A percentile compares a stretch with the other conserved stretches of the same genome.
Evolutionary conservation across 1,139 yeast species (phyloP).

Genomic region (Suhomyces bokatorum): DNA sequence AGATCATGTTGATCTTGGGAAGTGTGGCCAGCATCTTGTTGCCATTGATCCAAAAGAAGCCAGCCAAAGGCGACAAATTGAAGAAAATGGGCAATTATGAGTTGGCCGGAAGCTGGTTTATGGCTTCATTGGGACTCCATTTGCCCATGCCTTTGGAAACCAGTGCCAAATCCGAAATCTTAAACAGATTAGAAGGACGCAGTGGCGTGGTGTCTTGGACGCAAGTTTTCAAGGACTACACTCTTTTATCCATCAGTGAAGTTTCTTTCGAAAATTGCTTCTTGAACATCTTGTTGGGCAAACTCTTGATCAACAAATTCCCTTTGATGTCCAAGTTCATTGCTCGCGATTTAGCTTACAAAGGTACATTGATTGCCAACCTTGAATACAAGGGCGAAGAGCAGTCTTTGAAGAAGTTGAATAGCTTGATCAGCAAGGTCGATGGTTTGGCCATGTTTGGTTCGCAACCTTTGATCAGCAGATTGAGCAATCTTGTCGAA

Average conservation of each 20-base stretch:
- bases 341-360: conserved; percentile 28
- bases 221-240: conserved; percentile 29
- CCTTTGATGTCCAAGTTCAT: conserved; percentile 26
- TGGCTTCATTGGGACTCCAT: conserved; percentile 33
- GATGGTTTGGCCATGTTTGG: conserved; percentile 39
- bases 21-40: conserved; percentile 27
- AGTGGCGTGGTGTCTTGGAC: conserved; percentile 15
- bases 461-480: conserved; percentile 27
- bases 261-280: conserved; percentile 40
- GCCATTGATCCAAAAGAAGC: conserved; percentile 21
- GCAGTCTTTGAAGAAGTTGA: conserved; percentile 25
- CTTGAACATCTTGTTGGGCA: conserved; percentile 34
- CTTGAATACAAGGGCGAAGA: conserved; percentile 34
- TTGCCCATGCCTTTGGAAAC: conserved; percentile 28
- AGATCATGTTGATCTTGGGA: conserved; percentile 28
- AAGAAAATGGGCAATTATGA: conserved; percentile 1
- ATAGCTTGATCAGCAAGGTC: conserved; percentile 30
- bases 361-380: conserved; percentile 31
- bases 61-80: conserved; percentile 4
- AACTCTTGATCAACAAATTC: conserved; percentile 24
- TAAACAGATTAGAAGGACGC: conserved; percentile 27
- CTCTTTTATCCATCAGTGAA: conserved; percentile 34
- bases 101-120: conserved; percentile 23
- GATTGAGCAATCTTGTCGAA: conserved; percentile 31
- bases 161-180: conserved; percentile 20